Base-by-base conservation (phyloP, 2,329 filamentous ascomycete genomes). In the Colletotrichum cereale region DNA sequence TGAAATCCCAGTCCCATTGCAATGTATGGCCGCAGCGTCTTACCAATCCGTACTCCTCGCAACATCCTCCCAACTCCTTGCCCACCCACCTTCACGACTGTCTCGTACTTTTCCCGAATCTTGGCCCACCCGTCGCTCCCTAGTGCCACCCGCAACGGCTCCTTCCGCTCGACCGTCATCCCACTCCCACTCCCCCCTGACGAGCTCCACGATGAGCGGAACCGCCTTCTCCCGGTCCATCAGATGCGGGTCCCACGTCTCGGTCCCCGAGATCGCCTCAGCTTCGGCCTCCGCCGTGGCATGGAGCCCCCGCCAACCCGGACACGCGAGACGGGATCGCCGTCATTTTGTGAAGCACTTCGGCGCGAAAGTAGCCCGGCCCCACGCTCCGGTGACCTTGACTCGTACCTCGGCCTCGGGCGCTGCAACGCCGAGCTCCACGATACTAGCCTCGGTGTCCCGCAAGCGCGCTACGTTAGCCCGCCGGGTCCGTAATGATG, bases 171-270 rank as follows among this genome's bases (percentile, higher is more conserved):
- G 2, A 72, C 75, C 1, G 74, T 79, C n/a, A 78, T 64, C 0
- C 79, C 79, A 4, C 85, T 86, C 18, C 87, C 83, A 16, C 85
- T 85, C 86, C 18, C 87, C 83, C 16, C 86, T 81, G 1, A 86
- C 87, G 21, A 90, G 75, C 63, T 90, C 85, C 74, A 89, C 88
- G 79, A 89, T 87, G 0, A 82, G 82, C 29, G 82, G 79, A 1
- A 84, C 86, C 3, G 82, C 87, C 75, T 88, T 86, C 0, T 74
- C 73, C 3, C n/a, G n/a, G n/a, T n/a, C n/a, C n/a, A n/a, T n/a
- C n/a, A n/a, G n/a, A n/a, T n/a, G n/a, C n/a, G 86, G 84, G 70
- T 89, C 86, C 3, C 87, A 86, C 1, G 83, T 82, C 62, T 88
- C 55, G 44, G 66, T 66, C n/a, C 62, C 66, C 36, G 16, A 21